phyloP scores from a whole-genome alignment of 164 flowering plant species.

The Magnolia sinica region DNA sequence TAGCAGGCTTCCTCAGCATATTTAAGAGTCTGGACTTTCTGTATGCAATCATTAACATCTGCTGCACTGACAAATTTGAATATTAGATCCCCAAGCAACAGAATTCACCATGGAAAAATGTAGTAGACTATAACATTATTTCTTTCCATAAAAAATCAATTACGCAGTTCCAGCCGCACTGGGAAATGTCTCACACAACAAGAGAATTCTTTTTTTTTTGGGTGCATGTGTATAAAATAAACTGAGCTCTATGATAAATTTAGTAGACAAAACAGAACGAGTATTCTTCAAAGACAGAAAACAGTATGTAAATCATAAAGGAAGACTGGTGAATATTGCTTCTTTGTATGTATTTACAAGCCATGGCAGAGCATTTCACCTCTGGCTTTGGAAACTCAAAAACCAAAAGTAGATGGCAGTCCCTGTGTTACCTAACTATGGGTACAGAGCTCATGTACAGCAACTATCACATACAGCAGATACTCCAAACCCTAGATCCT shows the following conservation, averaged over 20 bases:
- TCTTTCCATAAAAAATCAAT: neutral
- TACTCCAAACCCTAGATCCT: too few species aligned
- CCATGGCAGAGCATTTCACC: too few species aligned
- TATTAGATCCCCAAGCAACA: neutral
- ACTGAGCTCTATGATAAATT: neutral
- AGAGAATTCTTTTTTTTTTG: neutral
- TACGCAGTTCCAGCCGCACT: neutral
- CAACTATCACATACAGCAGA: too few species aligned
- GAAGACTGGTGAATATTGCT: neutral
- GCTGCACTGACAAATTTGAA: constrained; percentile 57
- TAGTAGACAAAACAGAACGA: neutral
- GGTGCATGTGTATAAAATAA: neutral
- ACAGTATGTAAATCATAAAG: neutral
- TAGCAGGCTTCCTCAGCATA: constrained; percentile 80
- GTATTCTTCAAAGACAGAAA: neutral
- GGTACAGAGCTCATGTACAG: too few species aligned
- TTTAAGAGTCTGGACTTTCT: constrained; percentile 60
- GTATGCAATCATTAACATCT: constrained; percentile 63
- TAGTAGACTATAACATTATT: neutral
- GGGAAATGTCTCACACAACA: neutral
- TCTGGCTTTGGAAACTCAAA: too few species aligned
- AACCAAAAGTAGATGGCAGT: too few species aligned
- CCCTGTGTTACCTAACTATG: too few species aligned
- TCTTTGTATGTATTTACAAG: too few species aligned
- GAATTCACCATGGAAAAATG: neutral